Evolutionary conservation across 345 rosid species (phyloP).

Genomic region (Acer yangbiense): DNA sequence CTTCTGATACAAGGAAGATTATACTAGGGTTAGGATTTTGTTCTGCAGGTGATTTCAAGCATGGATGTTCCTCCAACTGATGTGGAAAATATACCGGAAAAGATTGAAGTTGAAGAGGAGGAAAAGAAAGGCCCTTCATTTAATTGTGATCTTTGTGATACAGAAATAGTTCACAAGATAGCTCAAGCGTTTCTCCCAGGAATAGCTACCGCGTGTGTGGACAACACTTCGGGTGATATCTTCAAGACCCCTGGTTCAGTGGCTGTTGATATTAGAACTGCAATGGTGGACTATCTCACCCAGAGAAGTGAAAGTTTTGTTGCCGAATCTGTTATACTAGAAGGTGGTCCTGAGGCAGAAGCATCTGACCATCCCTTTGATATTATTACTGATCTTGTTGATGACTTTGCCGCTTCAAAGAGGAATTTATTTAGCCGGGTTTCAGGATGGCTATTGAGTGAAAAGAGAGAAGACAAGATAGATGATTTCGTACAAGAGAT

Average conservation of each 20-base stretch:
- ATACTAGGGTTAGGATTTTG: not conserved
- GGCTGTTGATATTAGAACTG: conserved; percentile 74
- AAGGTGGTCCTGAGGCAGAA: conserved; percentile 49
- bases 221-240: conserved; percentile 80
- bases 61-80: conserved; percentile 54
- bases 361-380: conserved; percentile 73
- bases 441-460: conserved; percentile 84
- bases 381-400: conserved; percentile 61
- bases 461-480: conserved; percentile 79
- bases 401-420: conserved; percentile 71
- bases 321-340: conserved; percentile 64
- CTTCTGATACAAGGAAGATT: not conserved
- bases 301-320: conserved; percentile 76
- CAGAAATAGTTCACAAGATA: conserved; percentile 60
- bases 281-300: conserved; percentile 64
- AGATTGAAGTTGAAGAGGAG: conserved; percentile 59
- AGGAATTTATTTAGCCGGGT: conserved; percentile 77
- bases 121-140: conserved; percentile 55
- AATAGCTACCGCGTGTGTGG: conserved; percentile 78
- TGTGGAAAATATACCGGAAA: conserved; percentile 45
- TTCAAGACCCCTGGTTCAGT: conserved; percentile 76
- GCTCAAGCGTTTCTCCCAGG: conserved; percentile 73
- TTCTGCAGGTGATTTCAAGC: conserved; percentile 23
- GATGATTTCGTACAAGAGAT: conserved; percentile 89
- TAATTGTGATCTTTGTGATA: conserved; percentile 68